A percentile compares a stretch with the other conserved stretches of the same genome.
phyloP scores from a whole-genome alignment of 2,329 filamentous ascomycete genomes.

The Dothiorella sarmentorum region DNA sequence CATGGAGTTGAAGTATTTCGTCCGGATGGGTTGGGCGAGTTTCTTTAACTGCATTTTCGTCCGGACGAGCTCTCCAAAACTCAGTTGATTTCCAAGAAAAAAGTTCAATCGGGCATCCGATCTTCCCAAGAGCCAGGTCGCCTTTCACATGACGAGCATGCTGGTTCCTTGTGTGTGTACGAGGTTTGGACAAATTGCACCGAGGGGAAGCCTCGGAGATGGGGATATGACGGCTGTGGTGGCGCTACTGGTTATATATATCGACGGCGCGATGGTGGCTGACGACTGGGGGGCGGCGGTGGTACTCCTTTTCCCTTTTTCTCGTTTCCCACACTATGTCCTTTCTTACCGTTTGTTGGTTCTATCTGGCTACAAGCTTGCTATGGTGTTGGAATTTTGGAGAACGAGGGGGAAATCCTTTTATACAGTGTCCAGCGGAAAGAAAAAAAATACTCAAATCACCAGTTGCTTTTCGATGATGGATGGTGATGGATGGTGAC shows the following conservation, averaged over 20 bases:
- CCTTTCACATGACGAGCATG: background rate
- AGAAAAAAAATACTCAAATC: slow-evolving; percentile 7
- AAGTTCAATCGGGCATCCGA: slow-evolving; percentile 9
- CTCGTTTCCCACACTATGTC: background rate
- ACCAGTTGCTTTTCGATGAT: background rate
- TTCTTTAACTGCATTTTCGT: too few species aligned
- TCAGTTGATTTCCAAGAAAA: slow-evolving; percentile 1
- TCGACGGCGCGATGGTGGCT: background rate
- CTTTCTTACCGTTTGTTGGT: slow-evolving; percentile 15
- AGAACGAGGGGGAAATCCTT: slow-evolving; percentile 6
- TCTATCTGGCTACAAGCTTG: slow-evolving; percentile 13
- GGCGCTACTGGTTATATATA: background rate
- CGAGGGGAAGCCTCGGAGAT: background rate
- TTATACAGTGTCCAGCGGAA: background rate
- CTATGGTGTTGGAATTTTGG: slow-evolving; percentile 17
- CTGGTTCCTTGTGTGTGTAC: background rate
- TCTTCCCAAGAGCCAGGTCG: slow-evolving; percentile 1
- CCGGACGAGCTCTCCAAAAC: too few species aligned
- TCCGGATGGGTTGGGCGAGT: too few species aligned
- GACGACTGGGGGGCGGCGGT: background rate
- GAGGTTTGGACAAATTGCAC: slow-evolving; percentile 13
- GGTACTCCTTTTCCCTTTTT: slow-evolving; percentile 1
- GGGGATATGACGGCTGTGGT: background rate
- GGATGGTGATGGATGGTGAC: background rate
- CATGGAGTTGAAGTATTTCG: too few species aligned